Evolutionary conservation across 148 eudicot species (phyloP), one percentile per base, ranked within the genome.

Genomic region (Rhododendron vialii): DNA sequence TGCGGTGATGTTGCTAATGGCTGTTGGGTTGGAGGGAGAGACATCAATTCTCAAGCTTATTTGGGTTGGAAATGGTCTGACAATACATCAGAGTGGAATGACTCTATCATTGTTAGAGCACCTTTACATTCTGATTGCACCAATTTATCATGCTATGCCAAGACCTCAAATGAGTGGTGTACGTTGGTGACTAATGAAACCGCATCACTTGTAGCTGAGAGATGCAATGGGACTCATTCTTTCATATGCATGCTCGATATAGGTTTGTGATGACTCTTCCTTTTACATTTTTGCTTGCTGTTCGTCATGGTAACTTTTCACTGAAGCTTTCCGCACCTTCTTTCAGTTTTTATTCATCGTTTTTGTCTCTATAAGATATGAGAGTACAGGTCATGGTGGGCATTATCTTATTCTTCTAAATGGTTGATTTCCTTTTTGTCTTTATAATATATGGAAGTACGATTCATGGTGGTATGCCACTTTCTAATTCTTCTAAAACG

Each of bases 11-110:
- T 75, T 87, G 84, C 86, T 74, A 90, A 82, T 38, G 95, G 93
- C 28, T 95, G 97, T 90, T 95, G 98, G 98, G 88, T 95, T 86
- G 98, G 98, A 73, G 98, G 97, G 43, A 88, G 93, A 85, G 81
- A 84, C 63, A 78, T 80, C 67, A 93, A 89, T 77, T 81, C 82
- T 74, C 84, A 87, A 84, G 69, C 50, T 77, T 87, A 61, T 67
- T 80, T 74, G 67, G 79, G 80, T 65, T 95, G 96, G 98, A 88
- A 73, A 53, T 95, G 98, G 98, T 90, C 94, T 75, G 94, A 94
- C 69, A 88, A 88, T 87, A 82, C 88, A 61, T 90, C 94, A 73
- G 77, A 28, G 48, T 90, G 89, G 90, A 94, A 94, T 87, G 79
- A 84, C 65, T 90, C 93, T 82, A 83, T 93, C 78, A 41, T 85